Percentiles rank a stretch among this genome's conserved stretches.
These are phyloP conservation scores for Boeremia exigua DNA, from an alignment of 2,329 filamentous ascomycete genomes.

Conservation along the genomic window DNA sequence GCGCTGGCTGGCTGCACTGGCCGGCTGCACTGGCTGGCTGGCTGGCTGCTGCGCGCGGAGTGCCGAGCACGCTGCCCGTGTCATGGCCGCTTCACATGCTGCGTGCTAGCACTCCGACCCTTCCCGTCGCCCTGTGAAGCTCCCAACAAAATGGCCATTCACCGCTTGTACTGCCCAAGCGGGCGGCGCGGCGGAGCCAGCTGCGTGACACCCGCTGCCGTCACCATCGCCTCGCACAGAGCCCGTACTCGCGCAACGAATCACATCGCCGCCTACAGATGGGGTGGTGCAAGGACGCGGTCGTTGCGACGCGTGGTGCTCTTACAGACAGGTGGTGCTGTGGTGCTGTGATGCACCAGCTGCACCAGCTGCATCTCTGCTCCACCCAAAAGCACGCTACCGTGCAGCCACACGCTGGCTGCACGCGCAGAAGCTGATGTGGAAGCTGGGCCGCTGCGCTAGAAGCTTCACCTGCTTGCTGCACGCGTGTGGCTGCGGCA, in stretches of 20 bases:
- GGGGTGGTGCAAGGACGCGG: conserved; percentile 10
- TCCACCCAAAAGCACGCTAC: conserved; percentile 21
- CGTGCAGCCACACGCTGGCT: conserved; percentile 17
- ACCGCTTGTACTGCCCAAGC: conserved; percentile 7
- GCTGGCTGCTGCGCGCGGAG: conserved; percentile 1
- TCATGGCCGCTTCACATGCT: conserved; percentile 11
- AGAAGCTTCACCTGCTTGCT: conserved; percentile 3
- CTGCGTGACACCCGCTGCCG: conserved; percentile 11
- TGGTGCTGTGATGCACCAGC: neutral
- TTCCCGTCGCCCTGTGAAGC: conserved; percentile 4
- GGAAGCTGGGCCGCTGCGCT: conserved; percentile 16
- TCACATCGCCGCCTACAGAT: conserved; percentile 1
- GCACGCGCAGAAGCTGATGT: conserved; percentile 6
- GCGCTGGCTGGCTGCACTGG: neutral
- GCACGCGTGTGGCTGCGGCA: neutral
- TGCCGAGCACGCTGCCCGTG: neutral
- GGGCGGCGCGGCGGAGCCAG: neutral
- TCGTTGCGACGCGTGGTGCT: neutral
- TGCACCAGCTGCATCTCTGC: neutral
- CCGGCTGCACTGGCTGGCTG: no score
- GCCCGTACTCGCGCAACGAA: conserved; percentile 10
- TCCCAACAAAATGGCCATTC: conserved; percentile 18
- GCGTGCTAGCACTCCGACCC: conserved; percentile 14
- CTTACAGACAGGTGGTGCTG: neutral
- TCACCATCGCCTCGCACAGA: conserved; percentile 17